Evolutionary conservation across 192 early-diverging fungal genomes (phyloP).

Genomic region (Coemansia sp.): DNA sequence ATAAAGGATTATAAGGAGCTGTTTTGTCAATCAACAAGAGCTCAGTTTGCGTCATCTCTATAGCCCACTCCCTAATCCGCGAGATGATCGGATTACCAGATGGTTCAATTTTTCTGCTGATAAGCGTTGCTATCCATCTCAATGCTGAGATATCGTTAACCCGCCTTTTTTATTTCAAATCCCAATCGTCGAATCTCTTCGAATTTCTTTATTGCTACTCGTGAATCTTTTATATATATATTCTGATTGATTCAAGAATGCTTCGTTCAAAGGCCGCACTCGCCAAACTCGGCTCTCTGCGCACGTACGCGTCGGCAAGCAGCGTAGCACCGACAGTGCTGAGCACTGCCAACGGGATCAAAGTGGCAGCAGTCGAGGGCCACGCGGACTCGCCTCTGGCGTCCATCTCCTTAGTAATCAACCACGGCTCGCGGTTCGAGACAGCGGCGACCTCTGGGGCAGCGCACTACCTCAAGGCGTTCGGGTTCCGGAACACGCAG

Average conservation of each 20-base stretch:
- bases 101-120: constrained; percentile 3
- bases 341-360: constrained; percentile 50
- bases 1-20: neutral
- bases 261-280: constrained; percentile 22
- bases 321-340: constrained; percentile 13
- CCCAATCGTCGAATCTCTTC: neutral
- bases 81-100: constrained; percentile 4
- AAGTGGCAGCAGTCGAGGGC: constrained; percentile 31
- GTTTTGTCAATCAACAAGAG: too few species aligned
- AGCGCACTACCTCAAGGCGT: constrained; percentile 90
- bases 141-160: neutral
- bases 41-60: too few species aligned
- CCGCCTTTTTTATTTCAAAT: neutral
- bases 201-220: neutral
- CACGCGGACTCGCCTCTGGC: constrained; percentile 62
- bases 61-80: neutral
- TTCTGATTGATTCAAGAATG: constrained; percentile 12
- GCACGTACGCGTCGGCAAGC: constrained; percentile 46
- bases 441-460: constrained; percentile 72
- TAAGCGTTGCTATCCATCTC: neutral
- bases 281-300: constrained; percentile 18
- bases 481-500: constrained; percentile 83
- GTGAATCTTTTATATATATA: neutral
- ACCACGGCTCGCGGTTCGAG: constrained; percentile 88
- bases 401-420: constrained; percentile 82